Evolutionary conservation across 495 filamentous ascomycete genomes (phyloP).

Genomic region (Tuber indicum): DNA sequence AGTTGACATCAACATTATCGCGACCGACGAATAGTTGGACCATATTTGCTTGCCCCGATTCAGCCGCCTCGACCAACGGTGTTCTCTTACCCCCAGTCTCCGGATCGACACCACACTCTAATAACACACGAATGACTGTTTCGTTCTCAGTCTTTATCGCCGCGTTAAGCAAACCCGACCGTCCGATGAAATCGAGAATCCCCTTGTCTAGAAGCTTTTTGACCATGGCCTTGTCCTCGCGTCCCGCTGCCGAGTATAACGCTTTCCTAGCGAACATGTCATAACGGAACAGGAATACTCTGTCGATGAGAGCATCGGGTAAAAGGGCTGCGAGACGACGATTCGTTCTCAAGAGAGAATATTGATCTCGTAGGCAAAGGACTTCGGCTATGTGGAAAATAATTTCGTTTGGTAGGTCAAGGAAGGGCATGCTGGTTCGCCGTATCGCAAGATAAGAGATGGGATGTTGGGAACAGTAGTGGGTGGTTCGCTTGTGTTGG

Average conservation of each 20-base stretch:
- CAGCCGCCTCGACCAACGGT: background rate
- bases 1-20: background rate
- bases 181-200: background rate
- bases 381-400: conserved; percentile 30
- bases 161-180: background rate
- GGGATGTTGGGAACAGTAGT: background rate
- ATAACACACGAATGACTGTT: conserved; percentile 16
- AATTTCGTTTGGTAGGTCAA: conserved; percentile 36
- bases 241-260: background rate
- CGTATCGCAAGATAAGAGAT: conserved; percentile 4
- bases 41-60: background rate
- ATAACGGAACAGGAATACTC: background rate
- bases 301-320: conserved; percentile 10
- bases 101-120: conserved; percentile 26
- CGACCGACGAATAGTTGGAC: conserved; percentile 1
- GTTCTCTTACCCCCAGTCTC: background rate
- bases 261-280: background rate
- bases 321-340: conserved; percentile 26
- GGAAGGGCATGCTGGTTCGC: conserved; percentile 24
- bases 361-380: conserved; percentile 20
- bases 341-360: conserved; percentile 28
- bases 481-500: background rate
- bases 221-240: conserved; percentile 1
- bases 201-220: conserved; percentile 1
- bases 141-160: conserved; percentile 10